Conservation (phyloP, 2,329 filamentous ascomycete genomes). For the Xylariaceae sp. region DNA sequence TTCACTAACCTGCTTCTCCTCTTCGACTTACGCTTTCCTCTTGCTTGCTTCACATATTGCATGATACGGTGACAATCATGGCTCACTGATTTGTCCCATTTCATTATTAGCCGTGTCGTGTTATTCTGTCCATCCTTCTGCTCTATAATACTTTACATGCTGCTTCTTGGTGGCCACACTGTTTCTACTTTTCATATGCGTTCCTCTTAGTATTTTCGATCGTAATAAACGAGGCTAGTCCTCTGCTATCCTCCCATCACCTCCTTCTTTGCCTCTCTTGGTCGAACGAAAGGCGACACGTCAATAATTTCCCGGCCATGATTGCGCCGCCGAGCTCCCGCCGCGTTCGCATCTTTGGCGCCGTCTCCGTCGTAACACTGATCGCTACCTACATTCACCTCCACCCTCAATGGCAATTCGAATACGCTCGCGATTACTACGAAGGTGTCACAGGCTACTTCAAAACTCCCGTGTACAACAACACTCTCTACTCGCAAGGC, state of each 20-base stretch:
- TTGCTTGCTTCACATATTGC: slow-evolving; percentile 9
- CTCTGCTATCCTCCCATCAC: neutral
- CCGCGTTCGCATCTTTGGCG: slow-evolving; percentile 39
- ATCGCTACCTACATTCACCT: slow-evolving; percentile 37
- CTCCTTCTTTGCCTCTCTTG: neutral
- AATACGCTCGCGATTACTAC: slow-evolving; percentile 42
- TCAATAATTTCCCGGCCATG: slow-evolving; percentile 30
- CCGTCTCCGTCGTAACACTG: slow-evolving; percentile 33
- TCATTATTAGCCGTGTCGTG: too few relatives aligned
- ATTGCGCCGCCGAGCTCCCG: slow-evolving; percentile 41
- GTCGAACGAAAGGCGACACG: neutral
- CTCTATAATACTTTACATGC: too few relatives aligned
- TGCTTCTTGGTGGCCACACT: too few relatives aligned
- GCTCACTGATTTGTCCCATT: slow-evolving; percentile 2
- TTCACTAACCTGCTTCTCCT: neutral
- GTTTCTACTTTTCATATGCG: neutral
- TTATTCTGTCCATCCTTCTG: too few relatives aligned
- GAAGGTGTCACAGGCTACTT: slow-evolving; percentile 40
- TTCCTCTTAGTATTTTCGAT: slow-evolving; percentile 1
- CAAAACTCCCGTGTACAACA: slow-evolving; percentile 45
- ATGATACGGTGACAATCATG: slow-evolving; percentile 10
- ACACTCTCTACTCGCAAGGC: slow-evolving; percentile 48
- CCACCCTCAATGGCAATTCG: slow-evolving; percentile 39
- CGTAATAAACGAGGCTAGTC: neutral
- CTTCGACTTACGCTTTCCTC: neutral